Percentiles rank a stretch among this genome's conserved stretches.
phyloP scores from a whole-genome alignment of 2,329 filamentous ascomycete genomes.

The Dactylellina haptotyla region DNA sequence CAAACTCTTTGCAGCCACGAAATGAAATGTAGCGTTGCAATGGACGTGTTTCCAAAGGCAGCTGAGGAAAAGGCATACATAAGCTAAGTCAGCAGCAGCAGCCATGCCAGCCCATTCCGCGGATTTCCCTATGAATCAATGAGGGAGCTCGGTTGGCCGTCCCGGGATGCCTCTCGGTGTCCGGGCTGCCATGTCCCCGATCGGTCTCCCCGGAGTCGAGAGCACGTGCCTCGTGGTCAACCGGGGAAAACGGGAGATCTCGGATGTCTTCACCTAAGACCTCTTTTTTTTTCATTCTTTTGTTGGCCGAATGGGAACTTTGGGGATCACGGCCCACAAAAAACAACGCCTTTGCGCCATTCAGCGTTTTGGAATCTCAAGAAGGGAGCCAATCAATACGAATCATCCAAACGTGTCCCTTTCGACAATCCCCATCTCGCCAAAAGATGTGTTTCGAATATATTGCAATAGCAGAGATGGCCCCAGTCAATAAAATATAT shows the following conservation, averaged over 20 bases:
- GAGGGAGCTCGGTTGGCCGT: neutral
- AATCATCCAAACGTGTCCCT: slow-evolving; percentile 5
- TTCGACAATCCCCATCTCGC: neutral
- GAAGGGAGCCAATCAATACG: neutral
- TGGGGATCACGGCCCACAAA: slow-evolving; percentile 1
- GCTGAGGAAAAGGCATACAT: neutral
- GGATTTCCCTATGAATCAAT: neutral
- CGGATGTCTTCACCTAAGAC: slow-evolving; percentile 22
- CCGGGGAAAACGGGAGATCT: slow-evolving; percentile 37
- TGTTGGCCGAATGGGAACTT: too few species aligned
- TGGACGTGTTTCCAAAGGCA: too few species aligned
- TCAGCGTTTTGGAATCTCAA: neutral
- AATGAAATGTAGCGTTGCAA: too few species aligned
- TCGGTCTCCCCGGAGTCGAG: too few species aligned
- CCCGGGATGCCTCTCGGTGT: neutral
- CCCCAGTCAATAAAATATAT: slow-evolving; percentile 2
- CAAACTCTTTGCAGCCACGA: too few species aligned
- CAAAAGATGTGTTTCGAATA: slow-evolving; percentile 3
- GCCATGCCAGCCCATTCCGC: neutral
- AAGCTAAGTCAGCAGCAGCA: neutral
- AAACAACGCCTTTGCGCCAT: slow-evolving; percentile 11
- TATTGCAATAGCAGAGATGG: slow-evolving; percentile 4
- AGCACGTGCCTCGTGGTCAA: slow-evolving; percentile 13
- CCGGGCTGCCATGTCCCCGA: too few species aligned
- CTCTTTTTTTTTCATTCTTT: too few species aligned